Evolutionary conservation across 257 asterid genomes (phyloP).

Genomic region (Osmanthus fragrans): DNA sequence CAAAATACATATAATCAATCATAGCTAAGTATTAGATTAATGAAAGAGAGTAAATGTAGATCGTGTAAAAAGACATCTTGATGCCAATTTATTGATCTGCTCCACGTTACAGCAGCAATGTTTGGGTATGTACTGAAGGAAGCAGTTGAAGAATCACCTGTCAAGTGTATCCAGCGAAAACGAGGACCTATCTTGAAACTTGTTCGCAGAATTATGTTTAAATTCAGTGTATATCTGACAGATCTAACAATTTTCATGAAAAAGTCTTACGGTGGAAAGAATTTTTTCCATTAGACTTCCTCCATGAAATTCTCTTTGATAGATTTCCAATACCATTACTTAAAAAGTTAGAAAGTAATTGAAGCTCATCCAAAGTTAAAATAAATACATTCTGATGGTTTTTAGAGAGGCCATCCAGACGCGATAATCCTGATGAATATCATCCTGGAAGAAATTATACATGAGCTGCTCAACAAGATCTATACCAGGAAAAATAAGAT

Average conservation of each 20-base stretch:
- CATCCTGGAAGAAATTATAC: background rate
- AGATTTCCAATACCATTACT: background rate
- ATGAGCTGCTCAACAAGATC: background rate
- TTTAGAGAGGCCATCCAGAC: background rate
- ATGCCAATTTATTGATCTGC: background rate
- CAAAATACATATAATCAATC: background rate
- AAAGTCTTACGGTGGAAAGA: no score
- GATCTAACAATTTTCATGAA: background rate
- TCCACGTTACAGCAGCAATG: background rate
- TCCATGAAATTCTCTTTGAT: background rate
- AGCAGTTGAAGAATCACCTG: background rate
- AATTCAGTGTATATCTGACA: background rate
- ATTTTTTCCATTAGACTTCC: background rate
- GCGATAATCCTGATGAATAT: background rate
- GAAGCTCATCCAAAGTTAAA: background rate
- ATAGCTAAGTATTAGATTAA: background rate
- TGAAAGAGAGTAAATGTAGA: background rate
- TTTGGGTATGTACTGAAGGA: background rate
- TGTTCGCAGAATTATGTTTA: background rate
- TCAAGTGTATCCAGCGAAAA: background rate
- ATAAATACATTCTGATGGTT: background rate
- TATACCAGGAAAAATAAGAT: conserved; percentile 24
- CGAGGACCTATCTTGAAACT: background rate
- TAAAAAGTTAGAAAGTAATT: background rate
- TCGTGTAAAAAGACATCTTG: background rate